Evolutionary conservation across 306 rosid genomes (phyloP).

Genomic region (Vachellia pachyceras): DNA sequence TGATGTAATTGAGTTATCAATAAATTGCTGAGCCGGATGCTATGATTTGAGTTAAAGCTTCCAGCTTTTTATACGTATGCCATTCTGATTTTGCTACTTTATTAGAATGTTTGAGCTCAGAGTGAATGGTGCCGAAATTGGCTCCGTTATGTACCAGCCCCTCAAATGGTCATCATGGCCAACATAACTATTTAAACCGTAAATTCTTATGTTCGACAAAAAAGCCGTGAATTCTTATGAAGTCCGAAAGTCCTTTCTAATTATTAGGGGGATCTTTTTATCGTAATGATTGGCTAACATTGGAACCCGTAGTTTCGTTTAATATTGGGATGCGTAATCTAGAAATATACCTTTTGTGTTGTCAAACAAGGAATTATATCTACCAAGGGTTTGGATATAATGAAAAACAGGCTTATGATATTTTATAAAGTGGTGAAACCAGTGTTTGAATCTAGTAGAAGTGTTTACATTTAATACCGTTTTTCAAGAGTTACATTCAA

Average conservation of each 20-base stretch:
- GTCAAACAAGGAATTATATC: too few relatives aligned
- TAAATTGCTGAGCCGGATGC: background rate
- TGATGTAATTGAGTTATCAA: background rate
- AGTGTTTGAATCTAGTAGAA: too few relatives aligned
- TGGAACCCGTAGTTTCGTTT: background rate
- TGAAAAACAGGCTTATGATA: too few relatives aligned
- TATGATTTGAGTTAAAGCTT: background rate
- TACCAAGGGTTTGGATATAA: too few relatives aligned
- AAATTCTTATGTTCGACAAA: background rate
- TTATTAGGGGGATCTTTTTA: background rate
- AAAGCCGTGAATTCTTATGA: background rate
- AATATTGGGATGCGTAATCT: too few relatives aligned
- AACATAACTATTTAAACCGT: background rate
- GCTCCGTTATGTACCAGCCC: background rate
- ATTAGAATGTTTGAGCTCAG: background rate
- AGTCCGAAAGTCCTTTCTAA: too few relatives aligned
- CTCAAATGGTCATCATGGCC: background rate
- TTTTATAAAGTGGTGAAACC: too few relatives aligned
- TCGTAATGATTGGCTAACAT: background rate
- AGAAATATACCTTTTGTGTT: too few relatives aligned
- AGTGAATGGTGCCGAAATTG: background rate
- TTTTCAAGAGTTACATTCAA: too few relatives aligned
- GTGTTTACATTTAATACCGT: too few relatives aligned
- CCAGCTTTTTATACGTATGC: background rate
- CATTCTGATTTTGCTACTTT: background rate